phyloP scores from a whole-genome alignment of 345 rosid genomes.

The Populus tremula region DNA sequence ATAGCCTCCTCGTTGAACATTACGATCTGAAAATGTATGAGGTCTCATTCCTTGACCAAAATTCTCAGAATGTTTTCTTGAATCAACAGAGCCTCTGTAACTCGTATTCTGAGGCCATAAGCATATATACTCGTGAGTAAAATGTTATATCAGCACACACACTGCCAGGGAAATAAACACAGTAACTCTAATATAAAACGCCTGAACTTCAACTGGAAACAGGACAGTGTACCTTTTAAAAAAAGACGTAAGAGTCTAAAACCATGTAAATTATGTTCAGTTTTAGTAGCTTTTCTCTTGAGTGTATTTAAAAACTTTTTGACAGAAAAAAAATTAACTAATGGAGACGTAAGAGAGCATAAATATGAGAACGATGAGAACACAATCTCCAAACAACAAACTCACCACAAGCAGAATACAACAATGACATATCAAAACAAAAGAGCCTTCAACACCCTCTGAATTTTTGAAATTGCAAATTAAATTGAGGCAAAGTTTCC shows the following conservation, averaged over 20 bases:
- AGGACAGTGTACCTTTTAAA: neutral
- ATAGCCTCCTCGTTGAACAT: slow-evolving; percentile 48
- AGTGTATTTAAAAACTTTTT: neutral
- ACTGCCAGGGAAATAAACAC: neutral
- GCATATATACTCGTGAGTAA: slow-evolving; percentile 14
- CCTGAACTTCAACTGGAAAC: neutral
- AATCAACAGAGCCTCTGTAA: slow-evolving; percentile 37
- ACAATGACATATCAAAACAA: neutral
- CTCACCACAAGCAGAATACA: neutral
- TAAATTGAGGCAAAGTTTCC: neutral
- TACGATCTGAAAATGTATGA: slow-evolving; percentile 36
- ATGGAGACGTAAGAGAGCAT: neutral
- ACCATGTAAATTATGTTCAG: no score
- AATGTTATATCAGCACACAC: slow-evolving; percentile 18
- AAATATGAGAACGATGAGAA: neutral
- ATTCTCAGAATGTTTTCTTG: slow-evolving; percentile 40
- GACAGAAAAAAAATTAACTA: neutral
- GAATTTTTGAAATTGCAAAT: neutral
- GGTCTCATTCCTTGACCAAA: slow-evolving; percentile 27
- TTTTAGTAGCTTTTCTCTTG: neutral
- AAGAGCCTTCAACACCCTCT: neutral
- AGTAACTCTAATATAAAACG: neutral
- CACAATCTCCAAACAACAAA: neutral
- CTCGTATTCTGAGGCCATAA: slow-evolving; percentile 43
- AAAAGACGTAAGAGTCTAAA: neutral